Percentiles rank a stretch among this genome's conserved stretches.
phyloP scores from a whole-genome alignment of 2,329 filamentous ascomycete species.

The Botrytis fabae region DNA sequence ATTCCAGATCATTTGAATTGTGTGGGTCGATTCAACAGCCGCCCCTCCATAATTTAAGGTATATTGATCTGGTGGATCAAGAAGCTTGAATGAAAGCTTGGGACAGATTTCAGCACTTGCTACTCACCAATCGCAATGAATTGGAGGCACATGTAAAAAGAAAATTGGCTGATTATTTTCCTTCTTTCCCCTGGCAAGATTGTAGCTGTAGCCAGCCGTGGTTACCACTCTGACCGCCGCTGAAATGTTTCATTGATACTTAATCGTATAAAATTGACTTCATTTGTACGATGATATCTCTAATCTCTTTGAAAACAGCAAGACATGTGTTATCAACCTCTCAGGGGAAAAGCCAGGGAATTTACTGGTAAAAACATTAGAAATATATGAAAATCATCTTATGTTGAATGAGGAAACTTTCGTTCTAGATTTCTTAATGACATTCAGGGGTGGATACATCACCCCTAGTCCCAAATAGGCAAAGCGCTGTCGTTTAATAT shows the following conservation, averaged over 20 bases:
- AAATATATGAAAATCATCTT: slow-evolving; percentile 18
- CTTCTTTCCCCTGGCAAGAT: background rate
- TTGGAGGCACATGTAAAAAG: background rate
- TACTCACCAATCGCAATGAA: background rate
- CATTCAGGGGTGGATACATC: background rate
- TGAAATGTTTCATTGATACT: slow-evolving; percentile 6
- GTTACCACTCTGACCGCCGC: slow-evolving; percentile 7
- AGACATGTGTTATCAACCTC: background rate
- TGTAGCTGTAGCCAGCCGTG: slow-evolving; percentile 12
- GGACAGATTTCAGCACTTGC: slow-evolving; percentile 5
- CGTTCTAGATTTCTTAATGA: slow-evolving; percentile 13
- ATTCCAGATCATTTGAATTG: slow-evolving; percentile 12
- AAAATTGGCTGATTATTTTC: background rate
- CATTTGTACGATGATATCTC: background rate
- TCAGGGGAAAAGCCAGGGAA: slow-evolving; percentile 13
- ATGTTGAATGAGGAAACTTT: slow-evolving; percentile 7
- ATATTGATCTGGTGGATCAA: slow-evolving; percentile 10
- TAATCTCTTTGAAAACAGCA: slow-evolving; percentile 14
- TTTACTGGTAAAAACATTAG: slow-evolving; percentile 12
- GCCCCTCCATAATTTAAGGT: slow-evolving; percentile 23
- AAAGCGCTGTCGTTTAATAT: background rate
- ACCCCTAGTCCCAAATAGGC: background rate
- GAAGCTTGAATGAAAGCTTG: slow-evolving; percentile 18
- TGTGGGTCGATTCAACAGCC: slow-evolving; percentile 6
- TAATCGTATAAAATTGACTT: slow-evolving; percentile 6